Evolutionary conservation across 2,329 filamentous ascomycete genomes (phyloP), one percentile per base, ranked within the genome.

Genomic region (Emergomyces pasteurianus): DNA sequence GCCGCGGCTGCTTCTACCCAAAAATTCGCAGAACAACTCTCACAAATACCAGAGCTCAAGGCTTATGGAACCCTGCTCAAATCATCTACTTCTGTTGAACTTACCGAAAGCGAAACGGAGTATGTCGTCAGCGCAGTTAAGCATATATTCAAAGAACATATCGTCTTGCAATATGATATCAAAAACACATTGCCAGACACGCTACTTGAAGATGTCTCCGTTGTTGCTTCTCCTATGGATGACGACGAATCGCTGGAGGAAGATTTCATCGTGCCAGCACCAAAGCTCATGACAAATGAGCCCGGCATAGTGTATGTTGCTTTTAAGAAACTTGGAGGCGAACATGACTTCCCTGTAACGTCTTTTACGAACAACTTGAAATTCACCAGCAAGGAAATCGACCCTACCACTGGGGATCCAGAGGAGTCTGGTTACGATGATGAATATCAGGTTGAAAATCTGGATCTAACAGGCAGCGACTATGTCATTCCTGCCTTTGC

Each of bases 331-430:
- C 77, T 85, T 34, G 83, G 82, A 62, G 91, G 89, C 61, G 89
- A 90, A 68, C 81, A 79, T 50, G 50, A 57, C n/a, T 87, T 95
- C 73, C 86, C 91, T 4, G 81, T 88, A 26, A 86, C 87, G 58
- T 88, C 85, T 49, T 95, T 99, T 75, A 90, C 89, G 66, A 99
- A 97, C 75, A 80, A 90, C 46, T 87, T 99, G 72, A 96, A 94
- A 77, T 99, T 99, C 74, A 96, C 91, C 21, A 94, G 88, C 80
- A 97, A 96, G 78, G 94, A 99, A 77, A 94, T 99, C 66, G 94
- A 99, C 69, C 94, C 94, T 6, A 88, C 88, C 31, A 96, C 90
- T n/a, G 85, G 86, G 66, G 91, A 96, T 76, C 89, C 92, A 0
- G 94, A 99, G 74, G 91, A 95, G 18, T 82, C 79, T 54, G 94